Percentiles rank a stretch among this genome's conserved stretches.
These are phyloP conservation scores for Pleurotus djamor DNA, from an alignment of 768 basidiomycete species.

Conservation along the genomic window DNA sequence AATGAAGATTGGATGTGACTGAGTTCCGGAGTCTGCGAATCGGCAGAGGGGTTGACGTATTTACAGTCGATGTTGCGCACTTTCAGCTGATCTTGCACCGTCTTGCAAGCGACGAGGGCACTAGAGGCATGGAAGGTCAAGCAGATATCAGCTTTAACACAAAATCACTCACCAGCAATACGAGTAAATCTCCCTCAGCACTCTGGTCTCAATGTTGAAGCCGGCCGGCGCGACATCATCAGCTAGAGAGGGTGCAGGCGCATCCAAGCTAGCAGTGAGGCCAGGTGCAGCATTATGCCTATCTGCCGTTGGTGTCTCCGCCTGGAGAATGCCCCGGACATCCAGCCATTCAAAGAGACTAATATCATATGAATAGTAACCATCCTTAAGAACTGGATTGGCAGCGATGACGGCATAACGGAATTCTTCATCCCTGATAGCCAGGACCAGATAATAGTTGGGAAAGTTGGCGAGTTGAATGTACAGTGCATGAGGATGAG, in stretches of 20 bases:
- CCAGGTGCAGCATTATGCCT: not conserved
- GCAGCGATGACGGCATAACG: slow-evolving; percentile 81
- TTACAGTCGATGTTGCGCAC: slow-evolving; percentile 74
- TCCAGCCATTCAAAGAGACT: slow-evolving; percentile 46
- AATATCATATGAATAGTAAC: slow-evolving; percentile 4
- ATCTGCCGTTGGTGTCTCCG: not conserved
- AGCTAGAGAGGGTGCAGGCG: not conserved
- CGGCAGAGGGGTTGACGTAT: slow-evolving; percentile 61
- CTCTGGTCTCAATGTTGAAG: slow-evolving; percentile 72
- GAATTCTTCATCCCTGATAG: slow-evolving; percentile 75
- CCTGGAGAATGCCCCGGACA: slow-evolving; percentile 3
- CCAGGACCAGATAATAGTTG: slow-evolving; percentile 80
- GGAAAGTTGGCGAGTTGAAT: slow-evolving; percentile 79
- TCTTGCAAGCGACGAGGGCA: slow-evolving; percentile 87
- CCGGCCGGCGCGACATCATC: slow-evolving; percentile 3
- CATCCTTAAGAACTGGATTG: slow-evolving; percentile 18
- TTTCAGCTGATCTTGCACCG: slow-evolving; percentile 87
- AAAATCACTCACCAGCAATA: slow-evolving; percentile 71
- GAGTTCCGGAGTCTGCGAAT: slow-evolving; percentile 41
- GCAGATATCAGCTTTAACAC: not conserved
- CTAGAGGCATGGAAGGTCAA: slow-evolving; percentile 36
- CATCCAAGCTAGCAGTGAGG: not conserved
- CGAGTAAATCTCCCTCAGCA: slow-evolving; percentile 75
- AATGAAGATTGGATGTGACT: slow-evolving; percentile 68
- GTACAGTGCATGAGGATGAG: slow-evolving; percentile 62